Evolutionary conservation across 768 basidiomycete genomes (phyloP), one percentile per base, ranked within the genome.

Genomic region (Kwoniella sp.): DNA sequence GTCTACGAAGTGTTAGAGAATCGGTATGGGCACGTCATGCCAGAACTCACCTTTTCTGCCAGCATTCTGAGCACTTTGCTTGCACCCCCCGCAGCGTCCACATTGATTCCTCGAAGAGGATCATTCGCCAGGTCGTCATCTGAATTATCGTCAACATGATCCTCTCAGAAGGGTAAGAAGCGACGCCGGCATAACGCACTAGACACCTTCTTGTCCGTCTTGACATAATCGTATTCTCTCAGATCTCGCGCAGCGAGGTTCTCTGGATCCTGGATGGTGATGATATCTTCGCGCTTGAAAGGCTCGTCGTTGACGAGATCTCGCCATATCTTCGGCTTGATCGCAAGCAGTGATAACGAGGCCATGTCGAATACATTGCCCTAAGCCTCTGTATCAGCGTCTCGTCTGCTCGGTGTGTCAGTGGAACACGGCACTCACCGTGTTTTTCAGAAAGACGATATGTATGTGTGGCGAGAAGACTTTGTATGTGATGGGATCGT

Each of bases 401-500:
- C n/a, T n/a, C n/a, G n/a, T n/a, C n/a, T n/a, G n/a, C n/a, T n/a
- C n/a, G n/a, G n/a, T n/a, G n/a, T n/a, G n/a, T n/a, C n/a, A 22
- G 12, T 25, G 20, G 10, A 14, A 23, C 17, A 42, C 25, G 22
- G 10, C 11, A 38, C 64, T 55, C 29, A 69, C 70, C 5, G 76
- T 93, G 40, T 96, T 95, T 7, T 86, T 85, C 15, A 92, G 79
- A 73, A 87, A 98, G 12, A 98, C 88, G 49, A 99, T 88, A 69
- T 96, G 88, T 1, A 93, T 92, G 71, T 98, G 93, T 57, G 93
- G 86, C 69, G 81, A 91, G 80, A 99, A 95, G 2, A 88, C 86
- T 73, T 96, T 98, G 82, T 93, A 99, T 3, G 90, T 89, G 37
- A 99, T 90, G 0, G 95, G 95, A 72, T 99, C 95, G 71, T 95